These are phyloP conservation scores for Lepidium didymum DNA, from an alignment of 345 rosid species.

Conservation along the genomic window DNA sequence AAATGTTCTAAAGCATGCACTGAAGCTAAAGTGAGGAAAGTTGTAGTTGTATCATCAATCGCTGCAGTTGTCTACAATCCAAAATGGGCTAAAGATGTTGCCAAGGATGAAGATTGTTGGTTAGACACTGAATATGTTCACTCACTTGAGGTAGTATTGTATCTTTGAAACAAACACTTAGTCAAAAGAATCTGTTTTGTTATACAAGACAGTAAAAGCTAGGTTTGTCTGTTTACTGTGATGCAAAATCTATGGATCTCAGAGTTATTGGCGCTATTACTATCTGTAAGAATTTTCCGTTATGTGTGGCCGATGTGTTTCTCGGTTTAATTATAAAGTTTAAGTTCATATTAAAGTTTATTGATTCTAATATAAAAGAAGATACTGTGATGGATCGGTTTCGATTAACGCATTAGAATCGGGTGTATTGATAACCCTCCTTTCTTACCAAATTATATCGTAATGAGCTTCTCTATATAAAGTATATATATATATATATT, in stretches of 20 bases:
- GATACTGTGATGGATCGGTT: too few species aligned
- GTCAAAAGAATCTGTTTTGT: not conserved
- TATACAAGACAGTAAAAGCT: not conserved
- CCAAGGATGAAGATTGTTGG: conserved; percentile 38
- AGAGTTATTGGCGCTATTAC: conserved; percentile 23
- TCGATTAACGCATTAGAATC: too few species aligned
- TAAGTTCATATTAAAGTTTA: too few species aligned
- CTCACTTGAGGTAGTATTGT: conserved; percentile 28
- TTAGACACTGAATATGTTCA: conserved; percentile 32
- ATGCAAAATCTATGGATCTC: not conserved
- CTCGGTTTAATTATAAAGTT: too few species aligned
- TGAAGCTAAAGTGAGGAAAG: conserved; percentile 39
- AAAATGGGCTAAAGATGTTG: conserved; percentile 33
- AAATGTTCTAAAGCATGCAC: conserved; percentile 42
- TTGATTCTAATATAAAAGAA: too few species aligned
- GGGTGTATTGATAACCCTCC: too few species aligned
- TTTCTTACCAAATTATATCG: too few species aligned
- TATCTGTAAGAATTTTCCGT: not conserved
- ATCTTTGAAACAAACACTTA: not conserved
- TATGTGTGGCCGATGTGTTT: too few species aligned
- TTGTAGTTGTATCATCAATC: conserved; percentile 42
- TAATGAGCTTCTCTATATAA: too few species aligned
- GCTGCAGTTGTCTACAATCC: conserved; percentile 35
- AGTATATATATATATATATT: too few species aligned
- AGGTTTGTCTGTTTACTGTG: not conserved